Conservation (phyloP, 306 rosid genomes). For the Lathyrus tuberosus region DNA sequence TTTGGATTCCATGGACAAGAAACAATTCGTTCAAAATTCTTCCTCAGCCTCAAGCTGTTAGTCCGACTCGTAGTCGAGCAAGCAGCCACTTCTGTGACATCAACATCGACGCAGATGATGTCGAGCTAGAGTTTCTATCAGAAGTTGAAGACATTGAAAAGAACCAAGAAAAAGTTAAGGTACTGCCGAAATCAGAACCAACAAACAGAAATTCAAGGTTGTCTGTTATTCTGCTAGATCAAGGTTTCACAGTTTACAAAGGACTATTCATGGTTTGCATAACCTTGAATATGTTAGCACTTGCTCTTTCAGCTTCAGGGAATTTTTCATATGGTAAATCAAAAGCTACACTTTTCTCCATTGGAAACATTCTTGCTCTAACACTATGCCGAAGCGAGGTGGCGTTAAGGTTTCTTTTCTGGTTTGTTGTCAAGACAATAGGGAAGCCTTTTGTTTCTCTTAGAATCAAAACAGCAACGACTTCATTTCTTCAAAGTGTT, state of each 20-base stretch:
- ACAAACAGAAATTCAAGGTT: conserved; percentile 40
- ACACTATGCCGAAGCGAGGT: conserved; percentile 67
- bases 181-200: conserved; percentile 23
- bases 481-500: conserved; percentile 72
- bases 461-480: conserved; percentile 51
- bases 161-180: conserved; percentile 31
- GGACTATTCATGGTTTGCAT: conserved; percentile 53
- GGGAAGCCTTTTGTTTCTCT: conserved; percentile 60
- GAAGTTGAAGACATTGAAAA: conserved; percentile 32
- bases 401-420: conserved; percentile 51
- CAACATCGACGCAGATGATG: conserved; percentile 25
- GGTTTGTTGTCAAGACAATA: conserved; percentile 50
- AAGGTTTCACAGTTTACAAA: conserved; percentile 72
- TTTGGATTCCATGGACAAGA: conserved; percentile 55
- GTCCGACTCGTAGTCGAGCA: conserved; percentile 42
- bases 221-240: conserved; percentile 62
- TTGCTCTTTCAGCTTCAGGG: conserved; percentile 56
- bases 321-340: conserved; percentile 50
- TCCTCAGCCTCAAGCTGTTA: conserved; percentile 28
- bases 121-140: conserved; percentile 39
- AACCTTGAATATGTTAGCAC: conserved; percentile 47
- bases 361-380: conserved; percentile 62
- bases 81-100: conserved; percentile 62
- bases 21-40: conserved; percentile 40
- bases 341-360: conserved; percentile 60